Percentiles rank a stretch among this genome's conserved stretches.
phyloP scores from a whole-genome alignment of 768 basidiomycete species.

The Suillus lakei region DNA sequence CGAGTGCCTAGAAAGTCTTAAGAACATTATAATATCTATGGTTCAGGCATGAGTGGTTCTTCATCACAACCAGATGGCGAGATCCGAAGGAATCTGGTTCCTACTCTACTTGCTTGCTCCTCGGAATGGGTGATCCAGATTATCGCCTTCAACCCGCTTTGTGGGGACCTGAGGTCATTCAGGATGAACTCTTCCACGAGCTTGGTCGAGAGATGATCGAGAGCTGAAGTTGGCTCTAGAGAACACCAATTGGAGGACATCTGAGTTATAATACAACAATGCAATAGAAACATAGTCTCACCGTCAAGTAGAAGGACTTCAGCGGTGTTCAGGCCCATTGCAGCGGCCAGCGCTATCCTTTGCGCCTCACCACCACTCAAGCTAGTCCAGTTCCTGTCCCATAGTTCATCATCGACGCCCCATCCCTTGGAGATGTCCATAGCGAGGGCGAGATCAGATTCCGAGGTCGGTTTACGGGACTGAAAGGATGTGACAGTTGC shows the following conservation, averaged over 20 bases:
- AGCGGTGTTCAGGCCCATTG: constrained; percentile 72
- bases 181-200: constrained; percentile 69
- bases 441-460: constrained; percentile 40
- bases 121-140: constrained; percentile 91
- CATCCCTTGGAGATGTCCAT: constrained; percentile 63
- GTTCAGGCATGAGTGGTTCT: constrained; percentile 36
- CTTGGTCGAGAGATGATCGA: constrained; percentile 70
- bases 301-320: constrained; percentile 85
- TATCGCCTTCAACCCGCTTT: constrained; percentile 66
- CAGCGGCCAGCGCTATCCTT: constrained; percentile 78
- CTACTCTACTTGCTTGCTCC: constrained; percentile 77
- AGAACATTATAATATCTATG: constrained; percentile 13
- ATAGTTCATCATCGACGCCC: constrained; percentile 70
- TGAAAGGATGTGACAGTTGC: constrained; percentile 55
- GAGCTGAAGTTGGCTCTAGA: constrained; percentile 87
- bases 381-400: constrained; percentile 80
- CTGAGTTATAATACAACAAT: neutral
- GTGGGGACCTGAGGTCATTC: constrained; percentile 50
- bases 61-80: constrained; percentile 49
- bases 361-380: constrained; percentile 90
- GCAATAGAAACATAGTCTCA: constrained; percentile 35
- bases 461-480: constrained; percentile 41
- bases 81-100: constrained; percentile 66
- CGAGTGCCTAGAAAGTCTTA: constrained; percentile 1
- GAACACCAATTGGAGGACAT: neutral